Evolutionary conservation across 768 basidiomycete species (phyloP).

Genomic region (Suillus variegatus): DNA sequence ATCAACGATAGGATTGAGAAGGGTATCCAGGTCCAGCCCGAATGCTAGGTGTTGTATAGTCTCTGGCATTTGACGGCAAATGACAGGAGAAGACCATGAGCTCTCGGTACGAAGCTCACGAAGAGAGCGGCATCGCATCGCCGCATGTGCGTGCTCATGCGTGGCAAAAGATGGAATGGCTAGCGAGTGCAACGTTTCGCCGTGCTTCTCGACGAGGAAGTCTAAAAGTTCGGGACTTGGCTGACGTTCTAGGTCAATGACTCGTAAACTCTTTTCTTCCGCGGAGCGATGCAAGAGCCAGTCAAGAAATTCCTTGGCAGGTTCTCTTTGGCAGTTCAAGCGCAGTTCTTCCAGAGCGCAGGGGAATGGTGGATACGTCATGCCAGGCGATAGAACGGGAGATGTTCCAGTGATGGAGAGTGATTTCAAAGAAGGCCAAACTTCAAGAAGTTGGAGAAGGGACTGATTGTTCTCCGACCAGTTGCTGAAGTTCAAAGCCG

Average conservation of each 20-base stretch:
- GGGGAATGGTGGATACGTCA: constrained; percentile 42
- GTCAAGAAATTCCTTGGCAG: constrained; percentile 60
- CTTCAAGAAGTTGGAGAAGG: constrained; percentile 60
- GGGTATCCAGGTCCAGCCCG: constrained; percentile 57
- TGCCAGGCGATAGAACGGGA: constrained; percentile 47
- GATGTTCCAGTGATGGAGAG: constrained; percentile 61
- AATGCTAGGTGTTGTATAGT: constrained; percentile 59
- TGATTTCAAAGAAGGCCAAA: constrained; percentile 59
- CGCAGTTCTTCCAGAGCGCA: constrained; percentile 53
- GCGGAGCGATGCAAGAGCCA: constrained; percentile 69
- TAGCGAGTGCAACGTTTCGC: constrained; percentile 51
- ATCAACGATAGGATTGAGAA: constrained; percentile 56
- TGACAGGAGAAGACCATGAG: constrained; percentile 43
- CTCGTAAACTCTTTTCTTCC: constrained; percentile 42
- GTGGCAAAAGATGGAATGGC: constrained; percentile 56
- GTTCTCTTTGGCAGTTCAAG: constrained; percentile 66
- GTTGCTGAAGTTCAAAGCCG: constrained; percentile 62
- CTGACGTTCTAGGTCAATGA: constrained; percentile 61
- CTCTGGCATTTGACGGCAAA: constrained; percentile 52
- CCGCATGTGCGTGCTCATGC: constrained; percentile 45
- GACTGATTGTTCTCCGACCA: constrained; percentile 65
- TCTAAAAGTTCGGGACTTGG: constrained; percentile 57
- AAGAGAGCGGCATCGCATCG: constrained; percentile 51
- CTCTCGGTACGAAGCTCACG: constrained; percentile 59
- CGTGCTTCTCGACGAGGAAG: constrained; percentile 52